Evolutionary conservation across 176 grass and related monocot genomes (phyloP).

Genomic region (Cocos nucifera): DNA sequence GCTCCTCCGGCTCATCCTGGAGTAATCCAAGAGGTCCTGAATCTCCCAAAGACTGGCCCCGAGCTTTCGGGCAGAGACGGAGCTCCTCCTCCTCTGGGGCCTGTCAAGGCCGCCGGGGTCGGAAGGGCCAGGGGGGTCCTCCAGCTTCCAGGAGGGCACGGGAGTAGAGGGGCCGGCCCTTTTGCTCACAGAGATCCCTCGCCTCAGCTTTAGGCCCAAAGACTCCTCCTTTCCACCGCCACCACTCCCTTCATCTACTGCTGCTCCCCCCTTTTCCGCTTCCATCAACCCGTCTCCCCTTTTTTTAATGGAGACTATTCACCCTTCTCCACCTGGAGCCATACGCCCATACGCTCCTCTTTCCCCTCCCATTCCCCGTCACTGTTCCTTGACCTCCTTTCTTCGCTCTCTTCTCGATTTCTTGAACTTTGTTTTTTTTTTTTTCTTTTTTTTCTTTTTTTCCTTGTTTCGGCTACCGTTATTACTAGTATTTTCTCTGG

Average conservation of each 20-base stretch:
- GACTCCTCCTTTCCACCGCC: constrained; percentile 16
- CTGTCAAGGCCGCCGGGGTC: constrained; percentile 1
- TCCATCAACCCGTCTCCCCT: constrained; percentile 25
- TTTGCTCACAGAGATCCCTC: constrained; percentile 24
- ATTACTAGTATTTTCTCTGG: too few relatives aligned
- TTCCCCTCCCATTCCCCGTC: too few relatives aligned
- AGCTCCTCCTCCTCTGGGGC: constrained; percentile 31
- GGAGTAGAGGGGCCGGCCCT: constrained; percentile 44
- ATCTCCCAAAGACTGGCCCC: constrained; percentile 97
- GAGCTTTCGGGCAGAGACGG: constrained; percentile 72
- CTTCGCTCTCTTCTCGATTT: too few relatives aligned
- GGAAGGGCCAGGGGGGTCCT: constrained; percentile 24
- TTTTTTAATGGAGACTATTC: too few relatives aligned
- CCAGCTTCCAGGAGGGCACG: constrained; percentile 67
- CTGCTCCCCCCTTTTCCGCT: constrained; percentile 26
- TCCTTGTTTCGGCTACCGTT: too few relatives aligned
- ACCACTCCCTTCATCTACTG: constrained; percentile 21
- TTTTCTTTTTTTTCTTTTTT: too few relatives aligned
- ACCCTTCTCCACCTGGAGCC: too few relatives aligned
- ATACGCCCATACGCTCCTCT: too few relatives aligned
- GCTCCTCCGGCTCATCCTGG: constrained; percentile 1
- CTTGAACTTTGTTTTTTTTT: too few relatives aligned
- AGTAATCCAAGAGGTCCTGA: constrained; percentile 26
- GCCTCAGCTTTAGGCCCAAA: constrained; percentile 20
- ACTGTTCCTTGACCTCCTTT: too few relatives aligned